These are phyloP conservation scores for Blumeria graminis DNA, from an alignment of 2,329 filamentous ascomycete species.

Conservation along the genomic window DNA sequence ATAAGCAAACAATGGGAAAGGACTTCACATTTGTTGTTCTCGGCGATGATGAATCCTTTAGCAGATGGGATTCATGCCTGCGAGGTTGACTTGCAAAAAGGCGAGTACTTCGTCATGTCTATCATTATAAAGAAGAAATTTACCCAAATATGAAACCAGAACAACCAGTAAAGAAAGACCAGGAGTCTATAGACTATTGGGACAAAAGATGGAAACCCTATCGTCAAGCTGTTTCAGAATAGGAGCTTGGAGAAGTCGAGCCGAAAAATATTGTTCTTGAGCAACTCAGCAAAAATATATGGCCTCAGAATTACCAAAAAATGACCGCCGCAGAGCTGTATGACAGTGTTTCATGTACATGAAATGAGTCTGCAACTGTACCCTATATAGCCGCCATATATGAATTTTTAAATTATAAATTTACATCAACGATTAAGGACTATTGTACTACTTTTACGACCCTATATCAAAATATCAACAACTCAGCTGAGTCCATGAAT, in stretches of 20 bases:
- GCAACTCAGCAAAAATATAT: background rate
- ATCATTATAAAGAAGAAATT: background rate
- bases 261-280: background rate
- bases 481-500: background rate
- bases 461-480: background rate
- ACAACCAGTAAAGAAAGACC: background rate
- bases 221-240: background rate
- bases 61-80: background rate
- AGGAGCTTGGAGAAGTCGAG: background rate
- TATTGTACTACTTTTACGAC: background rate
- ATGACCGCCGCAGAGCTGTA: background rate
- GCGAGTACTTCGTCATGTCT: background rate
- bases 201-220: background rate
- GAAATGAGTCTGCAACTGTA: background rate
- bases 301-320: background rate
- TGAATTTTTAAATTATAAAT: background rate
- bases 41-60: background rate
- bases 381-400: background rate
- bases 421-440: background rate
- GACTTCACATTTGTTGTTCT: no score
- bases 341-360: background rate
- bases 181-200: background rate
- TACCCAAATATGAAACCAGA: background rate
- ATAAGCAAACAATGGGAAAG: no score
- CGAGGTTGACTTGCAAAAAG: background rate